Base-by-base conservation (phyloP, 192 early-diverging fungal genomes). In the Backusella circina region DNA sequence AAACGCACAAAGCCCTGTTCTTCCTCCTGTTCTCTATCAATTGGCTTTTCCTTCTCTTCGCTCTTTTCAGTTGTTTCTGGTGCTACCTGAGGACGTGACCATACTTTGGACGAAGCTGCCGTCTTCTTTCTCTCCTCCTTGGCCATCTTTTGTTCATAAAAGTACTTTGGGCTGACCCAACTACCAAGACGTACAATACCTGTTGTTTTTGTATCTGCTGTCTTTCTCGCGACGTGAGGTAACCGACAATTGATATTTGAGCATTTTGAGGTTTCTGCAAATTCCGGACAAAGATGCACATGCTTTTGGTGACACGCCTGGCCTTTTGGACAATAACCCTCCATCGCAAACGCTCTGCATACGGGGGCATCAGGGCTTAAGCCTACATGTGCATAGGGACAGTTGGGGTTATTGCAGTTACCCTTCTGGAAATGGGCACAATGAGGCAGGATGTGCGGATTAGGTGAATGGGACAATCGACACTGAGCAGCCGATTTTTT, bases 231-330 rank as follows among this genome's bases (percentile, higher is more conserved):
- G 0, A 86, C 68, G 82, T 93, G 92, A 2, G 90, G 88, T 74
- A 91, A 77, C 5, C 84, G 84, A 72, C 92, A 93, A 23, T 86
- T 88, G 18, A 72, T 64, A 31, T 76, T 80, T 18, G 79, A 69
- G 69, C 92, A 93, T 30, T 87, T 86, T 12, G 82, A 82, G 28
- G 88, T 87, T 18, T 89, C 89, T 0, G 83, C 86, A 85, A 90
- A 91, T 73, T 90, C 89, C 0, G 92, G 92, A 47, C 92, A 93
- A 23, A 91, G 86, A 79, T 86, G 86, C 5, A 91, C 85, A 78
- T 93, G 92, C 3, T 89, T 85, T 65, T 90, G 78, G 21, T 77
- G 76, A 71, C 92, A 93, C 7, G 75, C 72, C 0, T 26, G 33
- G 21, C 89, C 92, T 44, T 84, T 83, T 12, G 84, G 79, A 73